Percentiles rank a stretch among this genome's conserved stretches.
Conservation (phyloP, 257 asterid species). For the Primulina tabacum region DNA sequence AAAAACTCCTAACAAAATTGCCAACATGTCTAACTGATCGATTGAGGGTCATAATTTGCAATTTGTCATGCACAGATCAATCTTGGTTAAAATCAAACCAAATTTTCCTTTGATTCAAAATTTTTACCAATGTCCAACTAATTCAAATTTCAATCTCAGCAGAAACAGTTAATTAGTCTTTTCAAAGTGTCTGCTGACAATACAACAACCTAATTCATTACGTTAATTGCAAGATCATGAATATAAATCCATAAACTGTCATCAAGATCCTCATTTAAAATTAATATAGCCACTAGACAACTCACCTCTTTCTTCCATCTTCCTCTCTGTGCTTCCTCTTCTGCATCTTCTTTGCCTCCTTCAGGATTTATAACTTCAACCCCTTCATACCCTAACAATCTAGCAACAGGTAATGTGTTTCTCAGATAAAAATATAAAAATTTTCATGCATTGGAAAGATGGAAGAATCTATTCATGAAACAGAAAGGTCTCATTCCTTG, state of each 20-base stretch:
- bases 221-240: conserved; percentile 7
- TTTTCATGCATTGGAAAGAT: background rate
- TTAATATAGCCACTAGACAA: conserved; percentile 19
- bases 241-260: conserved; percentile 14
- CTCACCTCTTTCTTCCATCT: conserved; percentile 88
- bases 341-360: conserved; percentile 96
- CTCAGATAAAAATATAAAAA: conserved; percentile 10
- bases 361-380: conserved; percentile 97
- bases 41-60: background rate
- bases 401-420: conserved; percentile 25
- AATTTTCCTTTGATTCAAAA: background rate
- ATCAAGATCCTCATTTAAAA: conserved; percentile 14
- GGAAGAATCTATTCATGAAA: conserved; percentile 2
- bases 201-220: background rate
- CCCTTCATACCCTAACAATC: conserved; percentile 85
- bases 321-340: conserved; percentile 93
- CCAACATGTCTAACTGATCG: background rate
- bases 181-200: background rate
- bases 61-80: background rate
- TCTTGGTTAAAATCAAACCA: background rate
- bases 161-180: background rate
- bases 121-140: conserved; percentile 15
- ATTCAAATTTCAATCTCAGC: conserved; percentile 11
- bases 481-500: conserved; percentile 7
- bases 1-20: background rate